Evolutionary conservation across 176 grass and related monocot genomes (phyloP).

Genomic region (Carex parvula): DNA sequence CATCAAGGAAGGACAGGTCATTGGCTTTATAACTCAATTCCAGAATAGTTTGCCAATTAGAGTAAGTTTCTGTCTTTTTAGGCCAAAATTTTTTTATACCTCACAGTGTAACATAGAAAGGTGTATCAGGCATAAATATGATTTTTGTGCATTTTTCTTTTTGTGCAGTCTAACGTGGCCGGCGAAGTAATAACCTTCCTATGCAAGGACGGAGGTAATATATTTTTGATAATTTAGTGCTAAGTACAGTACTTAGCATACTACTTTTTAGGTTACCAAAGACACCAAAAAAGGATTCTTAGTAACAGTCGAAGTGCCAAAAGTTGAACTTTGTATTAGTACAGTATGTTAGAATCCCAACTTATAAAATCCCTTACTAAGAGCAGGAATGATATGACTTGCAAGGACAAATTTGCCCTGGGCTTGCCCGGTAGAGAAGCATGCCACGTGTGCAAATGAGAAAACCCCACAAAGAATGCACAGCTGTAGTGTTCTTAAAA

Average conservation of each 20-base stretch:
- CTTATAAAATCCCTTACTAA: background rate
- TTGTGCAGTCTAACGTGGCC: conserved; percentile 36
- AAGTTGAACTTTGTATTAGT: background rate
- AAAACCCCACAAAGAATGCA: background rate
- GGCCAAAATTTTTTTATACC: background rate
- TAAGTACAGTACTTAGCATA: background rate
- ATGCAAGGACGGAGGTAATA: conserved; percentile 45
- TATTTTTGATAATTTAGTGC: background rate
- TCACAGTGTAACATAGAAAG: background rate
- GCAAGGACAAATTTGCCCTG: background rate
- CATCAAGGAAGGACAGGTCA: conserved; percentile 40
- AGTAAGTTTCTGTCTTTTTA: conserved; percentile 23
- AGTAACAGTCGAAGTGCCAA: background rate
- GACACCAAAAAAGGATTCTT: background rate
- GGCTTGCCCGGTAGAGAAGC: background rate
- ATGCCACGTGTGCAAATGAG: background rate
- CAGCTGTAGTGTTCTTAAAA: background rate
- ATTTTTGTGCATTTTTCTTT: background rate
- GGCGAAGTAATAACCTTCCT: conserved; percentile 44
- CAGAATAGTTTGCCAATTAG: conserved; percentile 35
- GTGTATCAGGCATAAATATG: background rate
- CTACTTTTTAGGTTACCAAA: background rate
- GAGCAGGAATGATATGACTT: background rate
- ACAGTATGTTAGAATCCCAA: background rate
- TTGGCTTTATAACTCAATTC: conserved; percentile 47